Base-by-base conservation (phyloP, 805 yeast genomes). In the Candida montana region DNA sequence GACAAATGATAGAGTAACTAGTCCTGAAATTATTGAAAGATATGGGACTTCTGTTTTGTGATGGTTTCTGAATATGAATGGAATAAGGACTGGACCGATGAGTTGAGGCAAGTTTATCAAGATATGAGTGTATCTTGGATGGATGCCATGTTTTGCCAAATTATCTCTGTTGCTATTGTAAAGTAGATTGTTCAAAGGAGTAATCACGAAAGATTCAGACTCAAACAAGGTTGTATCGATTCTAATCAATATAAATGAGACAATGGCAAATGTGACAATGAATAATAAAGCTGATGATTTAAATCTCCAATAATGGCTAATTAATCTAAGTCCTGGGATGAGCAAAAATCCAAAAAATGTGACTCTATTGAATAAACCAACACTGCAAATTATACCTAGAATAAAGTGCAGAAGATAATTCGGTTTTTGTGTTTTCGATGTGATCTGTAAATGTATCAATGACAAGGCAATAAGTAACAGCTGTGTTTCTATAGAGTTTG, bases 291-390 rank as follows among this genome's bases (percentile, higher is more conserved):
- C 44, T 2, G 64, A 51, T 9, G 55, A 44, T 45, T 62, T 62
- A 52, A 72, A 64, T 19, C 39, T 51, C 35, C 63, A 39, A 42
- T 74, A 65, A 49, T 67, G 77, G 43, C 64, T 65, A 13, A 75
- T 31, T 5, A 83, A 55, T 33, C 62, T 69, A 29, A 72, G 32
- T 0, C 71, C 53, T 1, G 98, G 98, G 3, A 86, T 40, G 0
- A 81, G 34, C 31, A 95, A 53, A 67, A 87, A 93, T 0, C 81
- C 84, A 0, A 79, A 70, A 54, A 91, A 91, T 0, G 97, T 88
- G 21, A 88, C 74, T 51, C 99, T 68, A 59, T 90, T 93, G 67
- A 90, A 91, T 0, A 76, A 48, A 0, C 98, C 99, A 19, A 89
- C 35, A 0, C 82, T 66, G 1, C 79, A 52, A 0, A 83, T 33